Percentiles rank a stretch among this genome's conserved stretches.
Conservation (phyloP, 2,329 filamentous ascomycete genomes). For the Botrytis pseudocinerea region DNA sequence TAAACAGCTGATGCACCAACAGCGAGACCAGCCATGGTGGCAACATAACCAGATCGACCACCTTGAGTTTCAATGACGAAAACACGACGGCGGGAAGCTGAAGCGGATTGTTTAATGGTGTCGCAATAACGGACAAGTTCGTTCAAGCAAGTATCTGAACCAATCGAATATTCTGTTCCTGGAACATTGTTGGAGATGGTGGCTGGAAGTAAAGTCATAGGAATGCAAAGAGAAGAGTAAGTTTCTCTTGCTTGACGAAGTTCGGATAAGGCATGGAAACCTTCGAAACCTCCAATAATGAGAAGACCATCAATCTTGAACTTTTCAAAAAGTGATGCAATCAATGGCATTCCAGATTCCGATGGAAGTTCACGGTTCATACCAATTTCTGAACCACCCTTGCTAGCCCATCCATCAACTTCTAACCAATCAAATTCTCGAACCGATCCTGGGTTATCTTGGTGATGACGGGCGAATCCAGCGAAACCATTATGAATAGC, state of each 20-base stretch:
- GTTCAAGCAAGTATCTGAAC: slow-evolving; percentile 95
- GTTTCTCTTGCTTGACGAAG: slow-evolving; percentile 76
- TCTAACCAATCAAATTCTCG: slow-evolving; percentile 89
- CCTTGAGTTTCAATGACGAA: slow-evolving; percentile 99
- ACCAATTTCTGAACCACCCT: slow-evolving; percentile 95
- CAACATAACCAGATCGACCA: slow-evolving; percentile 89
- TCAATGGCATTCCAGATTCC: slow-evolving; percentile 78
- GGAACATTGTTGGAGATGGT: slow-evolving; percentile 99
- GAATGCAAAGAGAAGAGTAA: slow-evolving; percentile 87
- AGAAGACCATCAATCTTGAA: slow-evolving; percentile 92
- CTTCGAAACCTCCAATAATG: slow-evolving; percentile 92
- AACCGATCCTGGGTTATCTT: slow-evolving; percentile 80
- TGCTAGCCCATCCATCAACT: slow-evolving; percentile 92
- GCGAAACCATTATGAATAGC: slow-evolving; percentile 97
- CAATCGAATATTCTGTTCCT: slow-evolving; percentile 94
- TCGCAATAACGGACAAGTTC: slow-evolving; percentile 94
- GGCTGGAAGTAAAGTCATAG: slow-evolving; percentile 87
- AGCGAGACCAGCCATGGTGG: slow-evolving; percentile 84
- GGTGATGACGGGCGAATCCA: slow-evolving; percentile 87
- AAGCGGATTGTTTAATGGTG: slow-evolving; percentile 95
- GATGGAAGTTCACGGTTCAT: slow-evolving; percentile 92
- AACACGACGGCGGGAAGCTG: slow-evolving; percentile 85
- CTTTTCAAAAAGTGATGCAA: slow-evolving; percentile 79
- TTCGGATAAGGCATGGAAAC: slow-evolving; percentile 88
- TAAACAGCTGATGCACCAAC: slow-evolving; percentile 93